Evolutionary conservation across 2,329 filamentous ascomycete genomes (phyloP).

Genomic region (Mycogone perniciosa): DNA sequence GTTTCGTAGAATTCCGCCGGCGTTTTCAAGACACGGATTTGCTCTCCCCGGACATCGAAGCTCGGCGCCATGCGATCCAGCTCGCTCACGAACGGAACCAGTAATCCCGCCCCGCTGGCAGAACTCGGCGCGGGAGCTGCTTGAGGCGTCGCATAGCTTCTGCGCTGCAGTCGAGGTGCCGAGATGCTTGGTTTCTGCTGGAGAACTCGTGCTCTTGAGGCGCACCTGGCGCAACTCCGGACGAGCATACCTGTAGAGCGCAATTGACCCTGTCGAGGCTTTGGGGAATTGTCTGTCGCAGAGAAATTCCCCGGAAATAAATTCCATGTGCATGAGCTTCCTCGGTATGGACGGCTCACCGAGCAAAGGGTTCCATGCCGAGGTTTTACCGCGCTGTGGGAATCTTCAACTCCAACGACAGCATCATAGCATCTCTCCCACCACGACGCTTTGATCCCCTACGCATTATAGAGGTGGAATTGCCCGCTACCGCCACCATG

Average conservation of each 20-base stretch:
- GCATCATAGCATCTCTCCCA: conserved; percentile 10
- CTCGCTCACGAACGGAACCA: conserved; percentile 58
- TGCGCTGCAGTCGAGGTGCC: conserved; percentile 30
- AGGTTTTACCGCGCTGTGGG: conserved; percentile 24
- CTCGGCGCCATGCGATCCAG: conserved; percentile 86
- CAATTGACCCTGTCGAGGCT: neutral
- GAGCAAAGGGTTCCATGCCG: conserved; percentile 17
- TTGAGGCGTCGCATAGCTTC: conserved; percentile 35
- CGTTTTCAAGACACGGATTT: conserved; percentile 71
- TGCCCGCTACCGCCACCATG: conserved; percentile 54
- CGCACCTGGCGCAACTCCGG: conserved; percentile 29
- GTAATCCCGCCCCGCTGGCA: conserved; percentile 28
- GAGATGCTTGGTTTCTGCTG: conserved; percentile 22
- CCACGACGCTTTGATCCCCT: conserved; percentile 8
- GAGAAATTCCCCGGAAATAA: neutral
- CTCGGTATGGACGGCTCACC: neutral
- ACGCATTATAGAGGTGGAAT: conserved; percentile 18
- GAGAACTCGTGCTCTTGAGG: conserved; percentile 21
- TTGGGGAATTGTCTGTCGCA: neutral
- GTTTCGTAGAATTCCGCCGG: conserved; percentile 88
- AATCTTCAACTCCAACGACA: conserved; percentile 1
- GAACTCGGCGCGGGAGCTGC: conserved; percentile 22
- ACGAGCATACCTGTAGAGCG: conserved; percentile 25
- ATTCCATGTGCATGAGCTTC: neutral
- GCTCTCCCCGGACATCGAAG: conserved; percentile 75